phyloP scores from a whole-genome alignment of 208 protist species.

The Acanthamoeba triangularis region DNA sequence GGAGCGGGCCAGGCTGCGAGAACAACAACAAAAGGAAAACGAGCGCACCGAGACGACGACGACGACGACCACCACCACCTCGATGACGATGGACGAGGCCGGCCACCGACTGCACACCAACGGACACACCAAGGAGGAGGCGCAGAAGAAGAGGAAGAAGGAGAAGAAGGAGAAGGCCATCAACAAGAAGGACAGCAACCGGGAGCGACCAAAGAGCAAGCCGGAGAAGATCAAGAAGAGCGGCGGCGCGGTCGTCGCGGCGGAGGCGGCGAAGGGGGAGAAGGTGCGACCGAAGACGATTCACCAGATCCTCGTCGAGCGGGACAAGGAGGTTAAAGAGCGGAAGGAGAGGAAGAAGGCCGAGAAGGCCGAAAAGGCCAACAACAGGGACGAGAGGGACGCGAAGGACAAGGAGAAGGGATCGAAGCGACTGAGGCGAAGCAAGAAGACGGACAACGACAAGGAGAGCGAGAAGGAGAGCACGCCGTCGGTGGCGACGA shows the following conservation, averaged over 20 bases:
- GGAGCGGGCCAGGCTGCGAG: not conserved
- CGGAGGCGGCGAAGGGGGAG: not conserved
- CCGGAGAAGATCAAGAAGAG: not conserved
- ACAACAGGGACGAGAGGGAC: not conserved
- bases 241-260: not conserved
- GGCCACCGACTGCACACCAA: not conserved
- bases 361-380: not conserved
- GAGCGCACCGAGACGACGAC: no score
- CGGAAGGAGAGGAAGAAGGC: not conserved
- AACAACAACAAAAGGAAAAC: not conserved
- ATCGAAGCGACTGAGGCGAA: conserved; percentile 1
- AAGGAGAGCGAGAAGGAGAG: not conserved
- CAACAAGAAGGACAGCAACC: conserved; percentile 1
- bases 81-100: not conserved
- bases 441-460: conserved; percentile 43
- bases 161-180: conserved; percentile 12
- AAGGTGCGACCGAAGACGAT: not conserved
- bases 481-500: not conserved
- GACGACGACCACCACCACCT: not conserved
- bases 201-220: not conserved
- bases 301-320: not conserved
- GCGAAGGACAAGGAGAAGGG: conserved; percentile 10
- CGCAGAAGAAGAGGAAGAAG: not conserved
- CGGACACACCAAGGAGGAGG: not conserved
- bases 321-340: not conserved